A percentile compares a stretch with the other conserved stretches of the same genome.
Evolutionary conservation across 2,329 filamentous ascomycete species (phyloP).

Genomic region (Corinectria fuckeliana): DNA sequence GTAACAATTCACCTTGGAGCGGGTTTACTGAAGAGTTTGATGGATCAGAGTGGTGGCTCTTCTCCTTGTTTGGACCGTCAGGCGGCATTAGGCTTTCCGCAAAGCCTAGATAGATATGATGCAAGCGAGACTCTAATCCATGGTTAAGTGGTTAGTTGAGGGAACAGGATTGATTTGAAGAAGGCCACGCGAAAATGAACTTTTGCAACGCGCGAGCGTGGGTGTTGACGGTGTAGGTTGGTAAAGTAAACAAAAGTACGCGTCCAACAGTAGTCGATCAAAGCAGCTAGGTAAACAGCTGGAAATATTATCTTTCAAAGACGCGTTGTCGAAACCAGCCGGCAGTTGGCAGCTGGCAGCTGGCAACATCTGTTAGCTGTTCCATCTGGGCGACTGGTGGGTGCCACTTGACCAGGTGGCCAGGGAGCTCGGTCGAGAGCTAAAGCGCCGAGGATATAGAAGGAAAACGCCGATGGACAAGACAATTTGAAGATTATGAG

Average conservation of each 20-base stretch:
- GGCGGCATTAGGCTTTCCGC: constrained; percentile 27
- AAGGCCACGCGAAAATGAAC: too few species aligned
- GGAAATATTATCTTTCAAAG: background rate
- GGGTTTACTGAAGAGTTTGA: constrained; percentile 36
- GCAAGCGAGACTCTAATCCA: background rate
- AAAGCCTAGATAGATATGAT: background rate
- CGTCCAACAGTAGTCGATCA: background rate
- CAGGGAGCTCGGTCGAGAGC: background rate
- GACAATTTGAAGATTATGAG: too few species aligned
- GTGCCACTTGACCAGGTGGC: background rate
- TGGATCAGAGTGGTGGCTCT: constrained; percentile 34
- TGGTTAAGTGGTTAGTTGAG: background rate
- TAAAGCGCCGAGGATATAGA: background rate
- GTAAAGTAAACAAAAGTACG: constrained; percentile 1
- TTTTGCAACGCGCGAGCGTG: background rate
- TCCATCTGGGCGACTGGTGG: background rate
- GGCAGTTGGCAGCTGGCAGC: background rate
- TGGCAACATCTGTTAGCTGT: background rate
- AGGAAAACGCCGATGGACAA: too few species aligned
- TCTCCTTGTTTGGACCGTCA: constrained; percentile 18
- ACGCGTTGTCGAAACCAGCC: background rate
- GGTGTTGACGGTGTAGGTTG: background rate
- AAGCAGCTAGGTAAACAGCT: background rate
- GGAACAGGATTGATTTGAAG: background rate
- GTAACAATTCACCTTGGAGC: constrained; percentile 48